Base-by-base conservation (phyloP, 1,284 basidiomycete genomes). In the Peniophora sp. region DNA sequence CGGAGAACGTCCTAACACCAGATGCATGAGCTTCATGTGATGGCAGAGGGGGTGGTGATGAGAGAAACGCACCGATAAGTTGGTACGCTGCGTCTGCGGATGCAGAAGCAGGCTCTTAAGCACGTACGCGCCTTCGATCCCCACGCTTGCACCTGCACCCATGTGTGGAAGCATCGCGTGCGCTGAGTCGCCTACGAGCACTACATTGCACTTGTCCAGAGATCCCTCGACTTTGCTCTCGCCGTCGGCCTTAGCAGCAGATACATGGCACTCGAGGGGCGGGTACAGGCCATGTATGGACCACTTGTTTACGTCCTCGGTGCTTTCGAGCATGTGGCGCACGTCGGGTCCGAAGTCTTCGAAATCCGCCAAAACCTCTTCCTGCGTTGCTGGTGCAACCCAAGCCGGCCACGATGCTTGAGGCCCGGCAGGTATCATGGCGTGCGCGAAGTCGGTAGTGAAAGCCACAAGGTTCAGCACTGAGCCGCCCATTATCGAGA, bases 91-190 rank as follows among this genome's bases (percentile, higher is more conserved):
- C 3, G 75, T 73, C 51, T 66, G 60, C 1, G 75, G 71, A 55
- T 78, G 72, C 2, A 63, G 58, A 2, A 85, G 70, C 10, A 85
- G 65, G 22, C 67, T 62, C 44, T 71, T 72, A 14, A 85, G 64
- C 6, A 78, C 62, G 45, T 74, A 74, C 0, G 75, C 76, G 55
- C 84, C 82, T 58, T 85, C 82, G 45, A 84, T 69, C 0, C 78
- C 81, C 64, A 84, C 82, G 0, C 81, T 78, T 11, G 79, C 79
- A 9, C 82, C 81, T 0, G 79, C 74, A 1, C 81, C 80, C 16
- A 83, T 65, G 59, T 83, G 79, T 0, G 82, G 80, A 14, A 74
- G 61, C 73, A 82, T 83, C 0, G 69, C 78, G 59, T 84, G 82
- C 16, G 78, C 78, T 5, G 27, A 76, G 61, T 85, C 83, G 6